Evolutionary conservation across 23 red algal species (phyloP).

Genomic region (Gracilaria vermiculophylla): DNA sequence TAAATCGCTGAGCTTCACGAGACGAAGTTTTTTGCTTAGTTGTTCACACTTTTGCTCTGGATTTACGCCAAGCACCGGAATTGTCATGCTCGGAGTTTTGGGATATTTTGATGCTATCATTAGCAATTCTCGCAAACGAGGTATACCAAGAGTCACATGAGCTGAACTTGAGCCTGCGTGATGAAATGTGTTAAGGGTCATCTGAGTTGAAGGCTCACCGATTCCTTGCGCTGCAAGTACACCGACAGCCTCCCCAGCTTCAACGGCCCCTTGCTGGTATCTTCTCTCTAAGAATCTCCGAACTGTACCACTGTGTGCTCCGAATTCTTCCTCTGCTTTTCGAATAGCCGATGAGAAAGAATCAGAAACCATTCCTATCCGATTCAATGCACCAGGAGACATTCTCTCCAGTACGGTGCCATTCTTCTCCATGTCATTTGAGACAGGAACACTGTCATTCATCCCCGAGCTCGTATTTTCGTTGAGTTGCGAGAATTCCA

Average conservation of each 20-base stretch:
- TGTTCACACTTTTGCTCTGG: background rate
- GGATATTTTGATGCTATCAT: constrained; percentile 87
- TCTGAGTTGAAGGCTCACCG: constrained; percentile 98
- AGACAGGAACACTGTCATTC: background rate
- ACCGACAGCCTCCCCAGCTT: constrained; percentile 91
- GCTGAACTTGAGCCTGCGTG: constrained; percentile 90
- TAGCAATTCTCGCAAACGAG: constrained; percentile 92
- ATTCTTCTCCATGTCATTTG: background rate
- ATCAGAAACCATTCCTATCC: constrained; percentile 39
- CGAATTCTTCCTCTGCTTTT: background rate
- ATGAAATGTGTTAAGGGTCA: constrained; percentile 99
- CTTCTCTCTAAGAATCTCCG: constrained; percentile 48
- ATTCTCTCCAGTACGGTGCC: constrained; percentile 31
- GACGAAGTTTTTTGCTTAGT: background rate
- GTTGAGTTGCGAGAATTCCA: background rate
- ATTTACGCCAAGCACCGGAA: constrained; percentile 48
- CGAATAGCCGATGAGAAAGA: constrained; percentile 30
- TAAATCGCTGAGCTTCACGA: constrained; percentile 33
- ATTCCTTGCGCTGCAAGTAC: constrained; percentile 93
- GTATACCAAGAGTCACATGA: constrained; percentile 95
- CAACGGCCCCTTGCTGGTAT: constrained; percentile 52
- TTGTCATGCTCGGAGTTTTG: constrained; percentile 88
- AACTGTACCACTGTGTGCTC: background rate
- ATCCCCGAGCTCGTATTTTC: background rate
- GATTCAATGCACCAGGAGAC: constrained; percentile 32